Evolutionary conservation across 805 yeast genomes (phyloP), one percentile per base, ranked within the genome.

Genomic region (Hanseniaspora nectarophila): DNA sequence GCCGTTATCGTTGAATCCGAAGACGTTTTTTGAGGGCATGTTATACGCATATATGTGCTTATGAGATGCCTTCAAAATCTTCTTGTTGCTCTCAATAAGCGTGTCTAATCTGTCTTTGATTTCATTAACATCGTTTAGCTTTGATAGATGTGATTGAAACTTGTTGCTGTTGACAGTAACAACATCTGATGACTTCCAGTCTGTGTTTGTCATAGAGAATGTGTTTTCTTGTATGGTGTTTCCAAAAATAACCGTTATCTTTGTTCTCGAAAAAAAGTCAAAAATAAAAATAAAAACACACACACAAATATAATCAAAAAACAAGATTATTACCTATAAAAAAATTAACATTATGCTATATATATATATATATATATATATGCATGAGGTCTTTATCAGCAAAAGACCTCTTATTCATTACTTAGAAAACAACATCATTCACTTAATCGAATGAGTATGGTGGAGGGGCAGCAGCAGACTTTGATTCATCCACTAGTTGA

Each of bases 1-100:
- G 0, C 89, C 88, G 60, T 80, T 71, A 62, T 85, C 94, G 45
- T 72, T 65, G 53, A 69, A 74, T 2, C 89, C 90, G 61, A 37
- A 45, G 60, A 59, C 20, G 23, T 51, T 26, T 3, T 24, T 31
- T 12, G 33, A 3, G 44, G 37, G 23, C 5, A 43, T 50, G 35
- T 38, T 43, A 39, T 50, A 84, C 0, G 94, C 95, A 45, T 74
- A 71, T 71, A 85, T 85, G 48, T 76, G 73, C 5, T 82, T 85
- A 63, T 85, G 95, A 5, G 81, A 69, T 0, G 94, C 84, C 56
- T 75, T 77, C 1, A 63, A 60, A 0, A 82, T 63, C 3, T 68
- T 60, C 57, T 78, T 79, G 57, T 80, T 75, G 5, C 67, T 60
- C 1, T 54, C 49, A 8, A 73, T 56, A 12, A 85, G 67, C 28